phyloP scores from a whole-genome alignment of 805 yeast genomes.

The Teunomyces stri region DNA sequence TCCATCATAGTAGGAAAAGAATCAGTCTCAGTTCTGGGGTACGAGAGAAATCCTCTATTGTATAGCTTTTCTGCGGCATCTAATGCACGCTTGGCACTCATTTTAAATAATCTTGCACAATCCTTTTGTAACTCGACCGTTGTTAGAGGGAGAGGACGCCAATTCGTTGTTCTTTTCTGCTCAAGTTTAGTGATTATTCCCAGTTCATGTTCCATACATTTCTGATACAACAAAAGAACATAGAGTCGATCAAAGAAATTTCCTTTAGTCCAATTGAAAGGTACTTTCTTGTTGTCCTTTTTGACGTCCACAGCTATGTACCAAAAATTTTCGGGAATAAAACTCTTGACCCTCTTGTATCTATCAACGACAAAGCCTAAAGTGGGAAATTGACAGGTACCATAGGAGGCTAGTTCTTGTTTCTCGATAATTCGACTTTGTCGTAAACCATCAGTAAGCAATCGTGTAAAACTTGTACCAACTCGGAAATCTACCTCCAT shows the following conservation, averaged over 20 bases:
- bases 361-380: constrained; percentile 95
- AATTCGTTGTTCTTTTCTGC: constrained; percentile 67
- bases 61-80: constrained; percentile 80
- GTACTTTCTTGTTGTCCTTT: constrained; percentile 36
- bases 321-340: constrained; percentile 83
- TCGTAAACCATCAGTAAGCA: constrained; percentile 58
- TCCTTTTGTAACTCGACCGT: constrained; percentile 91
- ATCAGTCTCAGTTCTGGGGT: constrained; percentile 98
- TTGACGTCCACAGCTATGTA: constrained; percentile 52
- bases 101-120: constrained; percentile 69
- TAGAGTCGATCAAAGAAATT: constrained; percentile 71
- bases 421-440: constrained; percentile 29
- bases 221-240: constrained; percentile 63
- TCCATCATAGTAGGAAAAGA: constrained; percentile 77
- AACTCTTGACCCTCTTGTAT: constrained; percentile 68
- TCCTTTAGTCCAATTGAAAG: constrained; percentile 70
- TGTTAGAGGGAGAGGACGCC: constrained; percentile 86
- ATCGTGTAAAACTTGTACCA: constrained; percentile 85
- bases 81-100: constrained; percentile 78
- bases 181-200: constrained; percentile 53
- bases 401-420: constrained; percentile 64
- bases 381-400: constrained; percentile 95
- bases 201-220: constrained; percentile 50
- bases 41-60: constrained; percentile 81
- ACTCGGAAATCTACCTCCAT: constrained; percentile 85